Conservation (phyloP, 768 basidiomycete species). For the Mycena alexandri region DNA sequence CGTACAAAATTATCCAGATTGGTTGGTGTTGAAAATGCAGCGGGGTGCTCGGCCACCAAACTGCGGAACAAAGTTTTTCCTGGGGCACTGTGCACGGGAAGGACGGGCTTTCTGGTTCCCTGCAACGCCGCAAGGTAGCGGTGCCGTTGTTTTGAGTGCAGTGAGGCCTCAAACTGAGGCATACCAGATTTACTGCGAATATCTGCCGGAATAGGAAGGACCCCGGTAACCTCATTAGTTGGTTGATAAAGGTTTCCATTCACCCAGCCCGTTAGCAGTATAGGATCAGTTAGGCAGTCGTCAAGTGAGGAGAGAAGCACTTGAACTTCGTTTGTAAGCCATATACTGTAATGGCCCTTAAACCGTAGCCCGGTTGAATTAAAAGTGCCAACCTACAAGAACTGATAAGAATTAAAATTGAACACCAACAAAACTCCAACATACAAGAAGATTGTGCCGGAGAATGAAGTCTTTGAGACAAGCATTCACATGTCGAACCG, state of each 20-base stretch:
- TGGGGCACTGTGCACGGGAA: too few relatives aligned
- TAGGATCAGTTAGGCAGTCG: neutral
- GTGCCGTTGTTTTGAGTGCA: too few relatives aligned
- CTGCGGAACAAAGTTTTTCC: too few relatives aligned
- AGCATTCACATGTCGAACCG: slow-evolving; percentile 39
- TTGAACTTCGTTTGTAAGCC: neutral
- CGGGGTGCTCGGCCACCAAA: too few relatives aligned
- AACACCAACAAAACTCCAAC: neutral
- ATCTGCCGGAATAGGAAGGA: slow-evolving; percentile 25
- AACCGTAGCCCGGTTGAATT: slow-evolving; percentile 36
- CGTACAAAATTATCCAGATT: too few relatives aligned
- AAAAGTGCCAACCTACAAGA: slow-evolving; percentile 40
- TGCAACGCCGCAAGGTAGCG: too few relatives aligned
- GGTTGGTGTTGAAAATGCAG: too few relatives aligned
- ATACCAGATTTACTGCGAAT: slow-evolving; percentile 15
- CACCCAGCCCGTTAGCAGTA: slow-evolving; percentile 11
- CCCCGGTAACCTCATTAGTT: slow-evolving; percentile 23
- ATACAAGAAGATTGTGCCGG: slow-evolving; percentile 43
- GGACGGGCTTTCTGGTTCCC: too few relatives aligned
- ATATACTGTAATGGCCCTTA: slow-evolving; percentile 13
- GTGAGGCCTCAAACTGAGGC: neutral
- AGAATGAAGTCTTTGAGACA: slow-evolving; percentile 41
- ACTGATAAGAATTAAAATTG: too few relatives aligned
- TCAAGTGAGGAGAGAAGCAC: neutral
- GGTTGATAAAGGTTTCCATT: slow-evolving; percentile 35